Conservation (phyloP, 2,329 filamentous ascomycete species). For the Trichophyton schoenleinii region DNA sequence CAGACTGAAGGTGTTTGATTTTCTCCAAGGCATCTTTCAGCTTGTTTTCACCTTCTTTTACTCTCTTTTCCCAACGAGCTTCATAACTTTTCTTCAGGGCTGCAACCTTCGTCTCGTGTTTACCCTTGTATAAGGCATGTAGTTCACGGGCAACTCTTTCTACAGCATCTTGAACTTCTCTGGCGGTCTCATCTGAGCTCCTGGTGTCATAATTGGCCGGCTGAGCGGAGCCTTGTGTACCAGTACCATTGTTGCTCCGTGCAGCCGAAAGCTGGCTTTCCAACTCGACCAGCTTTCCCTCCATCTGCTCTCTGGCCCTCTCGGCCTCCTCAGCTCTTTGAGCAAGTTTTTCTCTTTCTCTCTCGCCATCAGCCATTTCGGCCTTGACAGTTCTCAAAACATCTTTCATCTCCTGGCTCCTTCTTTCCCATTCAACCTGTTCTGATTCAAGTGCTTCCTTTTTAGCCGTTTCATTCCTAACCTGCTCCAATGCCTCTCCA, state of each 20-base stretch:
- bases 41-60: slow-evolving; percentile 61
- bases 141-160: slow-evolving; percentile 90
- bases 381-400: slow-evolving; percentile 68
- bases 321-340: slow-evolving; percentile 66
- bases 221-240: slow-evolving; percentile 20
- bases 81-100: slow-evolving; percentile 76
- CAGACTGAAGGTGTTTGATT: slow-evolving; percentile 58
- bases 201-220: slow-evolving; percentile 22
- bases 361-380: slow-evolving; percentile 64
- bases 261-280: slow-evolving; percentile 35
- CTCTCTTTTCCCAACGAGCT: slow-evolving; percentile 75
- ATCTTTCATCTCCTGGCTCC: slow-evolving; percentile 72
- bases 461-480: slow-evolving; percentile 61
- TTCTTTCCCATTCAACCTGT: slow-evolving; percentile 69
- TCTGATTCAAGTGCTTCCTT: slow-evolving; percentile 63
- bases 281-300: slow-evolving; percentile 35
- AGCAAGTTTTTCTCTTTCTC: slow-evolving; percentile 68
- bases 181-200: slow-evolving; percentile 37
- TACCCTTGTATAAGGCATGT: slow-evolving; percentile 86
- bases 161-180: slow-evolving; percentile 70
- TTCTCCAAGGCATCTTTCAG: slow-evolving; percentile 58
- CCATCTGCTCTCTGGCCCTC: slow-evolving; percentile 39
- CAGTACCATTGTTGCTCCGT: slow-evolving; percentile 21
- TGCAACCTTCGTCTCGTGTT: slow-evolving; percentile 91
- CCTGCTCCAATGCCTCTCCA: slow-evolving; percentile 68